These are phyloP conservation scores for Butyriboletus regius DNA, from an alignment of 1,284 basidiomycete genomes.

Conservation along the genomic window DNA sequence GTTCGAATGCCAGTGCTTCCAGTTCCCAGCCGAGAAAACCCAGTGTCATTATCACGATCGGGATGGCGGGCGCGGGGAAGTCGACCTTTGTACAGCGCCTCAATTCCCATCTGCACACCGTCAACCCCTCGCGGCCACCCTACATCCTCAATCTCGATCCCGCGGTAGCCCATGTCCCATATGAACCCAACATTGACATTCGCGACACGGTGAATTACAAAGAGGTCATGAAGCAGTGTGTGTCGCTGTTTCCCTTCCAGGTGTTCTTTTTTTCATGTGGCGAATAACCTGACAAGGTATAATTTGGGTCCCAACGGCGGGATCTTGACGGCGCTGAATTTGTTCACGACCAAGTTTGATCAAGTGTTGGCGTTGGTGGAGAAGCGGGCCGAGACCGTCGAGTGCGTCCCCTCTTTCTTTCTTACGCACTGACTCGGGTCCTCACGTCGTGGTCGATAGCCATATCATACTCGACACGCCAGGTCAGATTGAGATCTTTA, in stretches of 20 bases:
- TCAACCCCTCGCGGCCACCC: slow-evolving; percentile 60
- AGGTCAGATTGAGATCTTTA: slow-evolving; percentile 99
- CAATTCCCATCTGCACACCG: slow-evolving; percentile 73
- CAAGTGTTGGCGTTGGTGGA: slow-evolving; percentile 91
- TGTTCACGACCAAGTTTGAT: slow-evolving; percentile 99
- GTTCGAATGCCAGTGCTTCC: neutral
- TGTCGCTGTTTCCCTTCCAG: slow-evolving; percentile 27
- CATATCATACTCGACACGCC: slow-evolving; percentile 95
- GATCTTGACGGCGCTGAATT: slow-evolving; percentile 91
- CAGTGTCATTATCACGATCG: slow-evolving; percentile 78
- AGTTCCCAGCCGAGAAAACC: slow-evolving; percentile 47
- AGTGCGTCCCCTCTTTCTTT: slow-evolving; percentile 50
- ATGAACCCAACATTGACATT: slow-evolving; percentile 96
- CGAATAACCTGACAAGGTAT: slow-evolving; percentile 53
- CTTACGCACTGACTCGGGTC: neutral
- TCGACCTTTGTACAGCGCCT: slow-evolving; percentile 93
- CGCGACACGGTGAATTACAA: slow-evolving; percentile 95
- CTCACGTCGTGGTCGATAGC: slow-evolving; percentile 37
- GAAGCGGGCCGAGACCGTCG: slow-evolving; percentile 78
- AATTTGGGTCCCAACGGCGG: slow-evolving; percentile 97
- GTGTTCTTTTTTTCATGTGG: slow-evolving; percentile 15
- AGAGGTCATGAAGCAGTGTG: slow-evolving; percentile 99
- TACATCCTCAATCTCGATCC: slow-evolving; percentile 98
- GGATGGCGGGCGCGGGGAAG: slow-evolving; percentile 93
- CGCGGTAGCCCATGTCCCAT: slow-evolving; percentile 84